Evolutionary conservation across 345 rosid genomes (phyloP).

Genomic region (Linum trigynum): DNA sequence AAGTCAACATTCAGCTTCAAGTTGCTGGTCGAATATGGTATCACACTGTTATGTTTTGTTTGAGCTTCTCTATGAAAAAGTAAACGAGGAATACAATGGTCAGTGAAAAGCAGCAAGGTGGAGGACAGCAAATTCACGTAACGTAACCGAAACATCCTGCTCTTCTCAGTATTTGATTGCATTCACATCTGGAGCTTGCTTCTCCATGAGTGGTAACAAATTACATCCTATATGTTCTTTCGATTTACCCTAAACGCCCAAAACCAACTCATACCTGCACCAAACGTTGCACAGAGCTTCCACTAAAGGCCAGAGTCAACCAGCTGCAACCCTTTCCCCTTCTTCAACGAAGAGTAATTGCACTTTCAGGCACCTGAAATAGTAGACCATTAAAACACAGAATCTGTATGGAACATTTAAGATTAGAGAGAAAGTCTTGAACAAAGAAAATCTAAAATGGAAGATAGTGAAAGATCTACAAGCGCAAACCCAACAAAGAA

Average conservation of each 20-base stretch:
- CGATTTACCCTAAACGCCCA: neutral
- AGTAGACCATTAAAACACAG: neutral
- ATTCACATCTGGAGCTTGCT: too few species aligned
- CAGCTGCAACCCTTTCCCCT: slow-evolving; percentile 78
- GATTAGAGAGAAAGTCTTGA: too few species aligned
- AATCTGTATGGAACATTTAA: neutral
- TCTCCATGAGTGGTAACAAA: neutral
- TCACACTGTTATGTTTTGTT: too few species aligned
- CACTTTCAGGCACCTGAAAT: slow-evolving; percentile 66
- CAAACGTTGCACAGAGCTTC: neutral
- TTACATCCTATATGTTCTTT: neutral
- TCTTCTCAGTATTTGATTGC: neutral
- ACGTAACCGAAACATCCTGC: neutral
- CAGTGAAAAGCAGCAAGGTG: too few species aligned
- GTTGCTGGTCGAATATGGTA: too few species aligned
- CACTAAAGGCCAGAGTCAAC: slow-evolving; percentile 22
- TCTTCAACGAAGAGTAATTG: slow-evolving; percentile 82
- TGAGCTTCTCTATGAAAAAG: too few species aligned
- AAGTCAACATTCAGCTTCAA: too few species aligned
- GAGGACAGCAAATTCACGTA: too few species aligned
- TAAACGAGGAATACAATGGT: too few species aligned
- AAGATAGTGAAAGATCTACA: too few species aligned
- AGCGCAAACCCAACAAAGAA: neutral
- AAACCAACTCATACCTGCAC: neutral
- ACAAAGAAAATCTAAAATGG: neutral